These are phyloP conservation scores for Chrysoporthe cubensis DNA, from an alignment of 2,329 filamentous ascomycete species.

Conservation along the genomic window DNA sequence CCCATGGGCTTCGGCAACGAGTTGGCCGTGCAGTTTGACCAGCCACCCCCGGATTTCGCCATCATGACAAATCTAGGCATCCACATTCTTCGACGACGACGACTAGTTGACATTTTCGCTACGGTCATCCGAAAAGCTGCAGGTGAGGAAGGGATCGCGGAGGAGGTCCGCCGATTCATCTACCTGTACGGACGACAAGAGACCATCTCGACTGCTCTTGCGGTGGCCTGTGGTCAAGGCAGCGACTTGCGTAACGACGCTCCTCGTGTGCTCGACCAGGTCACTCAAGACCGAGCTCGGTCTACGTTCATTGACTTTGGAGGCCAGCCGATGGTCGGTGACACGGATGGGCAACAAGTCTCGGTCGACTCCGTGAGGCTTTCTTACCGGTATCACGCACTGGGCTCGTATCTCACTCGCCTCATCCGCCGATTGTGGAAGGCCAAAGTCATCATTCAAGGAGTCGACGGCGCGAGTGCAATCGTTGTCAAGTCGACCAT, in stretches of 20 bases:
- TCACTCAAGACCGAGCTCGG: constrained; percentile 82
- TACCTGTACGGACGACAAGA: constrained; percentile 85
- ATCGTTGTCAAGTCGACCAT: constrained; percentile 71
- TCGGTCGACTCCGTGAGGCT: constrained; percentile 82
- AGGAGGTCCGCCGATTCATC: constrained; percentile 82
- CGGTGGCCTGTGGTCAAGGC: constrained; percentile 93
- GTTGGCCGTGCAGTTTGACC: constrained; percentile 92
- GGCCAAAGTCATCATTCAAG: constrained; percentile 68
- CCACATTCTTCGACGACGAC: constrained; percentile 79
- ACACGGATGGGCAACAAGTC: constrained; percentile 71
- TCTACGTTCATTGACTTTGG: constrained; percentile 92
- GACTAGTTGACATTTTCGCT: constrained; percentile 91
- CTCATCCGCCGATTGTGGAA: constrained; percentile 91
- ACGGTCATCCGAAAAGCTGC: constrained; percentile 73
- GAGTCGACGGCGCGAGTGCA: constrained; percentile 57
- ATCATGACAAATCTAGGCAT: constrained; percentile 90
- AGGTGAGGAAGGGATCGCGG: constrained; percentile 79
- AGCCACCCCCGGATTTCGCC: constrained; percentile 79
- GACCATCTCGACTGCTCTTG: constrained; percentile 86
- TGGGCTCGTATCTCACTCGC: constrained; percentile 84
- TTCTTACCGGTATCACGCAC: constrained; percentile 86
- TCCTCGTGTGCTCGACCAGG: constrained; percentile 77
- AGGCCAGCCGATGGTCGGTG: constrained; percentile 81
- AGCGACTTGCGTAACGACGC: constrained; percentile 74
- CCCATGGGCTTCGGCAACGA: constrained; percentile 91